Base-by-base conservation (phyloP, 2,329 filamentous ascomycete genomes). In the Sphaerostilbella broomeana region DNA sequence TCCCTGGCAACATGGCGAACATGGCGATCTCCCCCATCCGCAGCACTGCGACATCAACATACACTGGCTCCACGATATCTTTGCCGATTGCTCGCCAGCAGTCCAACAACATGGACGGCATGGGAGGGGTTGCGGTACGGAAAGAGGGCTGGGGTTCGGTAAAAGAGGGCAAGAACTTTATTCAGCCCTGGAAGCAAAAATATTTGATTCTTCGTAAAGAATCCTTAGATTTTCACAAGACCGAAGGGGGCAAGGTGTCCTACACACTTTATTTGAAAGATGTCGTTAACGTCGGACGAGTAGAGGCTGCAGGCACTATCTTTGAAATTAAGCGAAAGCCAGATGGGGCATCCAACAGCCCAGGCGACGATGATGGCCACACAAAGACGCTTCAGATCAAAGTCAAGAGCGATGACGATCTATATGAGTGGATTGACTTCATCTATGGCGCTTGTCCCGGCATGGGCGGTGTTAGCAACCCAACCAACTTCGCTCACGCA, bases 401-500 rank as follows among this genome's bases (percentile, higher is more conserved):
- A 59, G 88, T 97, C 53, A 94, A 95, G 65, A 84, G 81, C 41
- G 92, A 98, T 56, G 90, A 95, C 57, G 92, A 98, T 52, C 79
- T 98, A 38, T 98, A 98, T 63, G 88, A 94, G 55, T 98, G 92
- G 92, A 95, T 97, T 55, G 92, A 98, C 62, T 86, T 89, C 60
- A 94, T 98, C 50, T 97, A 97, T 60, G 88, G 90, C 52, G 84
- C 90, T 48, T 97, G 90, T 61, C 92, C 92, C 13, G 90, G 87
- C 47, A 95, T 97, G 87, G 89, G 92, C 46, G 92, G 92, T 52
- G 92, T 98, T 41, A 95, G 90, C 66, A 95, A 97, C 62, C 92
- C 92, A 5, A 97, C 92, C 49, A 95, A 97, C 68, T 98, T 98
- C 68, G 88, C 85, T 17, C 92, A 98, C 60, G 84, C 89, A 32